A percentile compares a stretch with the other conserved stretches of the same genome.
Evolutionary conservation across 495 filamentous ascomycete genomes (phyloP).

Genomic region (Letharia lupina): DNA sequence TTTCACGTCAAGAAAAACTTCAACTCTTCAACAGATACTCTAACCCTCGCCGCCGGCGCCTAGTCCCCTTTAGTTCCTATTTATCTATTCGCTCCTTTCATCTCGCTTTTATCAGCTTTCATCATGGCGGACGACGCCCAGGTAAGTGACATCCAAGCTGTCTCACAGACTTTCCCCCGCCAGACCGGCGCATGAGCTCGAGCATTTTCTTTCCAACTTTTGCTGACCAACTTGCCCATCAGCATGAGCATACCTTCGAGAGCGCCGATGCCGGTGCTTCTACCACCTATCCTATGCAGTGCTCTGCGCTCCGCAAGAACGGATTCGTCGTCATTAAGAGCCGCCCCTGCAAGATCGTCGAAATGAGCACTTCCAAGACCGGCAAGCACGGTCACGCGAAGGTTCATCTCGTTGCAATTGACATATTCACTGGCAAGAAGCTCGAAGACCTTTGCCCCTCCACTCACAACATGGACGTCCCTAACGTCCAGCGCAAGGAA

Average conservation of each 20-base stretch:
- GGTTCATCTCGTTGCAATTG: conserved; percentile 92
- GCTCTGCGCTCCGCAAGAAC: conserved; percentile 98
- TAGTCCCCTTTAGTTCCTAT: conserved; percentile 11
- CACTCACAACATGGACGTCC: conserved; percentile 99
- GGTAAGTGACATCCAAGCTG: conserved; percentile 30
- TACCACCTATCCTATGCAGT: conserved; percentile 92
- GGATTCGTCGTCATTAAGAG: conserved; percentile 95
- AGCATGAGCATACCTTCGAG: conserved; percentile 91
- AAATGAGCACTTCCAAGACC: conserved; percentile 99
- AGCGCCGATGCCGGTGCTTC: conserved; percentile 90
- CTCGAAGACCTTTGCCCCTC: conserved; percentile 97
- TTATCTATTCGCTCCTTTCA: conserved; percentile 16
- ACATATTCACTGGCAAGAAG: conserved; percentile 99
- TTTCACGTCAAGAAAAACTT: background rate
- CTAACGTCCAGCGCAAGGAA: conserved; percentile 79
- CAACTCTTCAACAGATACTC: conserved; percentile 5
- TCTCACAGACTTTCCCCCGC: conserved; percentile 29
- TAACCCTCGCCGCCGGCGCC: background rate
- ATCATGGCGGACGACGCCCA: conserved; percentile 46
- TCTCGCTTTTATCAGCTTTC: conserved; percentile 29
- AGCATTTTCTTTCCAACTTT: conserved; percentile 22
- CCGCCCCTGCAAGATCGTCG: conserved; percentile 99
- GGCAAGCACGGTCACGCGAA: conserved; percentile 99
- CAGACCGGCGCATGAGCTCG: conserved; percentile 18
- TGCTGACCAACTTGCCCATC: conserved; percentile 22